Base-by-base conservation (phyloP, 1,284 basidiomycete species). In the Uromyces viciae-fabae region DNA sequence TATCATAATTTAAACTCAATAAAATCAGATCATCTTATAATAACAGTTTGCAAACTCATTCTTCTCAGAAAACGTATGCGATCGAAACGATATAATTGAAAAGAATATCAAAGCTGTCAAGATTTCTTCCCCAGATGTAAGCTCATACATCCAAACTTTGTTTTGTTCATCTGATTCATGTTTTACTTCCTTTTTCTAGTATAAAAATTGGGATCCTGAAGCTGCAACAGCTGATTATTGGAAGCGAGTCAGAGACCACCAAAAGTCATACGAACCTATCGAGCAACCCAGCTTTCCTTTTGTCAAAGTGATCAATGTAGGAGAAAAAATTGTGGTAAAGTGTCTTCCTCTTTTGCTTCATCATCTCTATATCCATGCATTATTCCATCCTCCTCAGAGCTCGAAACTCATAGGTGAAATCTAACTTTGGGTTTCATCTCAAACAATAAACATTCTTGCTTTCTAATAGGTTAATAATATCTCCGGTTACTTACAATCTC, bases 81-180 rank as follows among this genome's bases (percentile, higher is more conserved):
- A 95, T 84, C 91, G 94, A 82, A 93, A 95, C 81, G 84, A 84
- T 31, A 92, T 99, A 81, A 94, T 99, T 81, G 92, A 96, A 82
- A 91, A 90, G 9, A 99, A 99, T 85, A 98, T 99, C 75, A 90
- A 95, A 69, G 94, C 91, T 83, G 96, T 99, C 87, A 99, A 99
- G 89, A 94, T 99, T 72, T 96, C 94, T 28, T 98, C 95, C 31
- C 96, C 95, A 2, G 95, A 98, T 86, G 94, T 94, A 84, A 80
- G 92, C 88, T n/a, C n/a, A 66, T 46, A 43, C 9, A 15, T 40
- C 43, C 33, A 4, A 68, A 8, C 72, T 58, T n/a, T 8, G 54
- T 31, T 33, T 31, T 64, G 31, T 25, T 46, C 31, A 3, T 36
- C 31, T 42, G 19, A 8, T 17, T 49, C 42, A 36, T 17, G 22